Conservation (phyloP, 2,329 filamentous ascomycete genomes). For the Venturia effusa region DNA sequence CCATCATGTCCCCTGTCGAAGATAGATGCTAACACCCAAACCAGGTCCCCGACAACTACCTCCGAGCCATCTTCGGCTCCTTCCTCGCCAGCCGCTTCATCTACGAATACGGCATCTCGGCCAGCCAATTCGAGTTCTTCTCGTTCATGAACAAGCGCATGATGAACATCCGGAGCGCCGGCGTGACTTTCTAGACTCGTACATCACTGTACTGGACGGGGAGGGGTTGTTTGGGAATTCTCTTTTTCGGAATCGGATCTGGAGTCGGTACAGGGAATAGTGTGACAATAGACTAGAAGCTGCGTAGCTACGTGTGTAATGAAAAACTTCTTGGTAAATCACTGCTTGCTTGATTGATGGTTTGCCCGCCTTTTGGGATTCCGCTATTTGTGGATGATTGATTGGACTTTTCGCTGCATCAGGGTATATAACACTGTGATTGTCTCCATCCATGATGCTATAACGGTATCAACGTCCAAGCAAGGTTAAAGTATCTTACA, state of each 20-base stretch:
- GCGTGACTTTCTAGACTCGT: neutral
- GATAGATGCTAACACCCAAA: slow-evolving; percentile 15
- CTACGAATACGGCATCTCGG: slow-evolving; percentile 85
- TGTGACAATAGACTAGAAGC: neutral
- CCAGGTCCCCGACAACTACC: slow-evolving; percentile 77
- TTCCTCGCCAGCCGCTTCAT: slow-evolving; percentile 93
- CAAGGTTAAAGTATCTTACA: neutral
- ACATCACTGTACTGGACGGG: neutral
- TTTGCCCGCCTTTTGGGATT: too few species aligned
- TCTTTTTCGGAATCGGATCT: neutral
- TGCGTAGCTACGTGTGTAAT: neutral
- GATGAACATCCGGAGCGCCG: slow-evolving; percentile 13
- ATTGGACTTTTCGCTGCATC: too few species aligned
- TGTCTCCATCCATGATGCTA: neutral
- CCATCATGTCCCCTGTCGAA: neutral
- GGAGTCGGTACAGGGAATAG: neutral
- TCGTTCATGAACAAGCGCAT: slow-evolving; percentile 58
- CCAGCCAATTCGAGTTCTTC: slow-evolving; percentile 96
- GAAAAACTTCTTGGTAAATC: too few species aligned
- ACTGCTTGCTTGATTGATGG: too few species aligned
- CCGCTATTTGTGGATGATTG: too few species aligned
- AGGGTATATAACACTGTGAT: too few species aligned
- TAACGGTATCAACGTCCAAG: neutral
- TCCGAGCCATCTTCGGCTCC: slow-evolving; percentile 90
- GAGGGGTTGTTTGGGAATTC: neutral